phyloP scores from a whole-genome alignment of 495 filamentous ascomycete species.

The Daldinia bambusicola region DNA sequence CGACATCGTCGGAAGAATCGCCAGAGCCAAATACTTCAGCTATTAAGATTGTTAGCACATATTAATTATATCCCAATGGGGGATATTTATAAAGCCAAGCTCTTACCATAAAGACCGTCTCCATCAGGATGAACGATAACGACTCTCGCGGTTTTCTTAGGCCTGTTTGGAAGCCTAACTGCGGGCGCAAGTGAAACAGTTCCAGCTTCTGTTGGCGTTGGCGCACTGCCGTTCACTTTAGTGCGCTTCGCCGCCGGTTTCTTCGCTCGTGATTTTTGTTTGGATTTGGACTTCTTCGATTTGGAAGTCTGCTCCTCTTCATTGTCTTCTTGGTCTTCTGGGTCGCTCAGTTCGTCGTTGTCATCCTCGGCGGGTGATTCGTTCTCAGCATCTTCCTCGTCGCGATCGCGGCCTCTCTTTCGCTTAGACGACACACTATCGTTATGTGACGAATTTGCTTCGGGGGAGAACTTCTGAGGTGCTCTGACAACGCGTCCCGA shows the following conservation, averaged over 20 bases:
- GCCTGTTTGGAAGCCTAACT: constrained; percentile 67
- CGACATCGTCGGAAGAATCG: constrained; percentile 75
- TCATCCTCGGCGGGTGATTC: constrained; percentile 65
- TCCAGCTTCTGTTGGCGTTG: constrained; percentile 55
- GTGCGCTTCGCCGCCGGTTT: constrained; percentile 78
- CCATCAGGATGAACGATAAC: constrained; percentile 63
- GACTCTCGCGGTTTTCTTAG: constrained; percentile 66
- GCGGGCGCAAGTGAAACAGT: constrained; percentile 48
- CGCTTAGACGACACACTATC: constrained; percentile 57
- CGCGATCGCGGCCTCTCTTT: constrained; percentile 63
- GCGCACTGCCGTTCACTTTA: constrained; percentile 72
- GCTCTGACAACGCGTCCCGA: constrained; percentile 83
- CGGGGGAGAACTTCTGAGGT: constrained; percentile 71
- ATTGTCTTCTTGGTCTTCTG: constrained; percentile 54
- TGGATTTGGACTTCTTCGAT: constrained; percentile 50
- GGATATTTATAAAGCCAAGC: not conserved
- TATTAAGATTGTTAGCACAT: constrained; percentile 53
- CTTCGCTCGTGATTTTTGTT: constrained; percentile 50
- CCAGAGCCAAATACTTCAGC: constrained; percentile 84
- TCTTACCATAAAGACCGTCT: constrained; percentile 81
- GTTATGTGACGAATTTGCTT: constrained; percentile 50
- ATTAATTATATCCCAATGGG: not conserved
- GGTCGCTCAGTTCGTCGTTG: constrained; percentile 60
- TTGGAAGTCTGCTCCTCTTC: constrained; percentile 48
- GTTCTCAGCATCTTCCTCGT: constrained; percentile 63